These are phyloP conservation scores for Lactarius tabidus DNA, from an alignment of 768 basidiomycete species.

Conservation along the genomic window DNA sequence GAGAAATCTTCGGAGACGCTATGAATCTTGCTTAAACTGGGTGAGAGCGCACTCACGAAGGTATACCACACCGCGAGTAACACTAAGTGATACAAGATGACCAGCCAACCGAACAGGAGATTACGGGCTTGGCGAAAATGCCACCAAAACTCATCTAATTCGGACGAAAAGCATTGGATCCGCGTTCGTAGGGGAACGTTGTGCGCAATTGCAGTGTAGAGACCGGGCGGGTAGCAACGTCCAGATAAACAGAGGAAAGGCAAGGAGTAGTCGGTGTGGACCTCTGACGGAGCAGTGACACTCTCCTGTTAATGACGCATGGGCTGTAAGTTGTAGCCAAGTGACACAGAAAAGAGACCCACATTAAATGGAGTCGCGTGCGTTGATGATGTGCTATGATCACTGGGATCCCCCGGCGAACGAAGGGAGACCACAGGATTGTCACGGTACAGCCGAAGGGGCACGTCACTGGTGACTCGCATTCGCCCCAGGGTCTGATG, in stretches of 20 bases:
- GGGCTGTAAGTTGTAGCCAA: neutral
- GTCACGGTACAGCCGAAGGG: neutral
- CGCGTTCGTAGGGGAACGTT: constrained; percentile 1
- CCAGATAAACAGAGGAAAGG: neutral
- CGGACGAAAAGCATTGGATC: neutral
- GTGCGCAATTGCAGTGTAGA: constrained; percentile 5
- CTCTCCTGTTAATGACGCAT: neutral
- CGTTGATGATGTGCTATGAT: neutral
- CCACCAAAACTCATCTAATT: neutral
- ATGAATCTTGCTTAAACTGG: neutral
- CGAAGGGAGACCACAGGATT: neutral
- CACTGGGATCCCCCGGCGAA: neutral
- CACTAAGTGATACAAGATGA: neutral
- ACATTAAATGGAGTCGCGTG: neutral
- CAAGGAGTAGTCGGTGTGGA: neutral
- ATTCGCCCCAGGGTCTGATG: neutral
- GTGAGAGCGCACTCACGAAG: neutral
- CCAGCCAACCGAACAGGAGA: constrained; percentile 8
- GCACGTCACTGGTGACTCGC: neutral
- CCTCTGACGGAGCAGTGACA: neutral
- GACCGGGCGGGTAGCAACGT: neutral
- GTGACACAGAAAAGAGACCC: neutral
- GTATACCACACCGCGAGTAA: neutral
- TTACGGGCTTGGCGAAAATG: neutral
- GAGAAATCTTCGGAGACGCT: neutral